Base-by-base conservation (phyloP, 495 filamentous ascomycete species). In the Achaetomiella virescens region DNA sequence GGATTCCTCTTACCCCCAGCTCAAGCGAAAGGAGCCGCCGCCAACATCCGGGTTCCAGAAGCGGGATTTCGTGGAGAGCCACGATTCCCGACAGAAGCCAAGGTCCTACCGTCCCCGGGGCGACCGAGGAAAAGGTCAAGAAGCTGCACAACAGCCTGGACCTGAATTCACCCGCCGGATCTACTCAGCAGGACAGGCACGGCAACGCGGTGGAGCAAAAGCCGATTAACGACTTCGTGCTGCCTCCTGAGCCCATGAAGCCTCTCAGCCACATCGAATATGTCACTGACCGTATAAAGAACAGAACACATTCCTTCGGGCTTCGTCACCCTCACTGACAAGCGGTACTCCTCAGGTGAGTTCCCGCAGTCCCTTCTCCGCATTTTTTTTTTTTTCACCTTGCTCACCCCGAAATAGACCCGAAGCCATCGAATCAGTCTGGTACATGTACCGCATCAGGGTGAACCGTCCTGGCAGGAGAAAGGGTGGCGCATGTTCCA, bases 361-460 rank as follows among this genome's bases (percentile, higher is more conserved):
- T 57, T 6, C 20, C 35, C 48, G n/a, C n/a, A n/a, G n/a, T 42
- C 18, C 10, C 38, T 52, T 55, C n/a, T 31, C 37, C n/a, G 11
- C 38, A 20, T n/a, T n/a, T n/a, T n/a, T n/a, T n/a, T n/a, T n/a
- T n/a, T n/a, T n/a, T n/a, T n/a, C 21, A 33, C 29, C 1, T n/a
- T 33, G 6, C 36, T 24, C 6, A 1, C 20, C 29, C 31, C 17
- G 12, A 6, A 6, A 42, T 18, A 91, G 89, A 43, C 91, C 91
- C 42, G 91, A 96, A 75, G 91, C 91, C 3, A 95, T 96, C 60
- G 91, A 96, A 68, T 95, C 89, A 1, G 89, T 96, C 14, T 96
- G 90, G 79, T 91, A 95, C 75, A 90, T 96, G 87, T 95, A 88
- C 75, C 88, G 91, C 63, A 84, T 93, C 59, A 96, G 0, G 91